Percentiles rank a stretch among this genome's conserved stretches.
Evolutionary conservation across 306 rosid species (phyloP).

Genomic region (Echinosophora koreensis): DNA sequence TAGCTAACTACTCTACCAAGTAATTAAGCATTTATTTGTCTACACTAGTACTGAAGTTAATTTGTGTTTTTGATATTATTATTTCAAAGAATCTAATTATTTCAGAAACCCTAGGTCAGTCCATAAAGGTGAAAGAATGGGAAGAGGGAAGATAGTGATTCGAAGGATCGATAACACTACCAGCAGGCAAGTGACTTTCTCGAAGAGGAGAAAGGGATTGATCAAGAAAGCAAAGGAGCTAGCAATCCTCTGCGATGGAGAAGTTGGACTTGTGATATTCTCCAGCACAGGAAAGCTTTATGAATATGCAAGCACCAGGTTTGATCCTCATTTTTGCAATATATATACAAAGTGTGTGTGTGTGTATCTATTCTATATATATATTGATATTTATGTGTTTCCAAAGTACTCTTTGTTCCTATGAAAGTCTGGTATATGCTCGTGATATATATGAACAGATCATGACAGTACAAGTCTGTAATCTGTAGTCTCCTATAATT

Average conservation of each 20-base stretch:
- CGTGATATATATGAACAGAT: not conserved
- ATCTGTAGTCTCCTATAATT: not conserved
- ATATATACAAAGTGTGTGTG: not conserved
- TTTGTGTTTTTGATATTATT: not conserved
- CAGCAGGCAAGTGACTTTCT: conserved; percentile 90
- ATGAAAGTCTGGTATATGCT: not conserved
- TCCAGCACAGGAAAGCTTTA: conserved; percentile 82
- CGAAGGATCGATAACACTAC: conserved; percentile 80
- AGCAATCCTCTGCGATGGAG: conserved; percentile 86
- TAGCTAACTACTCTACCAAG: conserved; percentile 38
- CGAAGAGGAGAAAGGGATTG: conserved; percentile 91
- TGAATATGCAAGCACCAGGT: conserved; percentile 87
- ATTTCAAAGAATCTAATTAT: not conserved
- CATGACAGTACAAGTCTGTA: not conserved
- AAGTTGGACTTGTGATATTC: conserved; percentile 80
- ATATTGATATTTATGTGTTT: not conserved
- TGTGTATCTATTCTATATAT: not conserved
- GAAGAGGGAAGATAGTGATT: conserved; percentile 92
- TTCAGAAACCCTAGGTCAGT: conserved; percentile 60
- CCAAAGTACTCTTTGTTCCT: not conserved
- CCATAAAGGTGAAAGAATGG: conserved; percentile 52
- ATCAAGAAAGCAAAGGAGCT: conserved; percentile 88
- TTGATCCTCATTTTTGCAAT: not conserved
- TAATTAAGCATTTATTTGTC: conserved; percentile 42
- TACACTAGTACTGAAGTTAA: not conserved